Base-by-base conservation (phyloP, 2,329 filamentous ascomycete species). In the Lasiodiplodia sp. region DNA sequence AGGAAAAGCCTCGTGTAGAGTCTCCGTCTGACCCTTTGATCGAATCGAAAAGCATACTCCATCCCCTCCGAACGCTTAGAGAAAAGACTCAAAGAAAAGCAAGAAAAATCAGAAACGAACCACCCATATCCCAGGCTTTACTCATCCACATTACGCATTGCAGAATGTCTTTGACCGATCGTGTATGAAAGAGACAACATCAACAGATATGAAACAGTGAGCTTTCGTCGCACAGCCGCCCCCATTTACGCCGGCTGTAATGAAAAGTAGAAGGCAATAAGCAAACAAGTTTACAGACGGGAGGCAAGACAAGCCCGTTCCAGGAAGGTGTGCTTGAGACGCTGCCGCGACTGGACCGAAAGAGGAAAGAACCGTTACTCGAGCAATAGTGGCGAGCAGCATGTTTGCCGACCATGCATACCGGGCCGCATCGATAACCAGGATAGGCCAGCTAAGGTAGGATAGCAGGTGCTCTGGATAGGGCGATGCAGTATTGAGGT, bases 91-190 rank as follows among this genome's bases (percentile, higher is more conserved):
- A 52, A 21, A 53, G 52, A 40, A 10, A 44, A 38, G 2, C 28
- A 12, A 67, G 14, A 34, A 14, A 31, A 37, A 57, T 21, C 40
- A 21, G 52, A n/a, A 16, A 18, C 28, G 5, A 52, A 8, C 65
- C 53, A 28, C 38, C 52, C 28, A 38, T 49, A 34, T 28, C 38
- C 52, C 28, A 28, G 37, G 53, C 52, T 58, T 58, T 47, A 66
- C 37, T 56, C 63, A 66, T 66, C 63, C 63, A 56, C 63, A 66
- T 55, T 56, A 66, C 28, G 51, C 63, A 56, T 64, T 64, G 51
- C 55, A 40, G 23, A 37, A 51, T 56, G 25, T 56, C 63, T 51
- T 56, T 55, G 18, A 56, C 44, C 37, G 21, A 38, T 66, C 37
- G 21, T 31, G 51, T 40, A 66, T 18, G 55, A 66, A 66, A 21